Evolutionary conservation across 345 rosid genomes (phyloP).

Genomic region (Dimocarpus longan): DNA sequence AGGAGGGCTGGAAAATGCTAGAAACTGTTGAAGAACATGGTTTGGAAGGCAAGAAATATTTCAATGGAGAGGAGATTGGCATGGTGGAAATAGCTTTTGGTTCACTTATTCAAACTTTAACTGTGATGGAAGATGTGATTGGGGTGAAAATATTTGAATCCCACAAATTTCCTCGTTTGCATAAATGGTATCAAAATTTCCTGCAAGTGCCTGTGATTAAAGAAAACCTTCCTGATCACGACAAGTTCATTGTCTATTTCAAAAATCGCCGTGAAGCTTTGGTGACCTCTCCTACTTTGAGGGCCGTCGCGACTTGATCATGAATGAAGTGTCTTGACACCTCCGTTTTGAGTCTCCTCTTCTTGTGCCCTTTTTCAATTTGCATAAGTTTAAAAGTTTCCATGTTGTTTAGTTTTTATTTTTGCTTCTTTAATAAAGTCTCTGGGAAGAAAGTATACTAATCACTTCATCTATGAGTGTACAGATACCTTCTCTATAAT

Average conservation of each 20-base stretch:
- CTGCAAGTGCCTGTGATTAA: too few species aligned
- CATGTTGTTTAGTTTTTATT: too few species aligned
- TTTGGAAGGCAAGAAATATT: not conserved
- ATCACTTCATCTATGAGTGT: too few species aligned
- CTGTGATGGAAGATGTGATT: not conserved
- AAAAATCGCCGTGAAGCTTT: not conserved
- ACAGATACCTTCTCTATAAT: too few species aligned
- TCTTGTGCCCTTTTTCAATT: too few species aligned
- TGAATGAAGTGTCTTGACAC: too few species aligned
- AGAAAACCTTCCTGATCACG: not conserved
- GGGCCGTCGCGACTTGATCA: too few species aligned
- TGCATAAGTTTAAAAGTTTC: too few species aligned
- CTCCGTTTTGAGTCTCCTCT: too few species aligned
- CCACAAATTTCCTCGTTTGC: not conserved
- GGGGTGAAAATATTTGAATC: not conserved
- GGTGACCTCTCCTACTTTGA: too few species aligned
- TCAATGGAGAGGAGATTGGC: not conserved
- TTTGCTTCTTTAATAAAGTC: too few species aligned
- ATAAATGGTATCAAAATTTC: not conserved
- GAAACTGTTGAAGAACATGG: not conserved
- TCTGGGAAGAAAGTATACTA: too few species aligned
- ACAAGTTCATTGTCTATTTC: not conserved
- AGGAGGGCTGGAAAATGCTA: not conserved
- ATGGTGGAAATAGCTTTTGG: not conserved
- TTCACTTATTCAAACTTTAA: not conserved